A percentile compares a stretch with the other conserved stretches of the same genome.
Conservation (phyloP, 441 rosid species). For the Erodium texanum region DNA sequence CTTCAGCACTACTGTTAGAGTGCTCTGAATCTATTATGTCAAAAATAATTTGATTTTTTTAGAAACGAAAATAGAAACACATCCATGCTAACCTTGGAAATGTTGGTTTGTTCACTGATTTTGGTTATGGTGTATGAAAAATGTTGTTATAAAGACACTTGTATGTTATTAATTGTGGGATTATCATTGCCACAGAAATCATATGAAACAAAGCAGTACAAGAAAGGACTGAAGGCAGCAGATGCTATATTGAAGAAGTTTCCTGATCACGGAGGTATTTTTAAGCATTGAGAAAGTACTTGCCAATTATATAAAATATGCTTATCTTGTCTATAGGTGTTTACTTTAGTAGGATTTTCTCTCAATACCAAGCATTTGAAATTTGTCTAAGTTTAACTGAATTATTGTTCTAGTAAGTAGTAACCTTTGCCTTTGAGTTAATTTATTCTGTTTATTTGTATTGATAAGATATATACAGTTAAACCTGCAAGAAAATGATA, state of each 20-base stretch:
- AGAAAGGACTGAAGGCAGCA: constrained; percentile 97
- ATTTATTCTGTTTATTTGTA: background rate
- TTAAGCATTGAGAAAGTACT: constrained; percentile 1
- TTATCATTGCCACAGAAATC: constrained; percentile 62
- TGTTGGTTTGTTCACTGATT: background rate
- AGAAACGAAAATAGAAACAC: background rate
- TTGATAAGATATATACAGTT: background rate
- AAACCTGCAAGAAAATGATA: constrained; percentile 5
- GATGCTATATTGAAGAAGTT: constrained; percentile 92
- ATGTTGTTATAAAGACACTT: background rate
- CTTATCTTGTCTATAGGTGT: background rate
- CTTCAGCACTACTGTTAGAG: background rate
- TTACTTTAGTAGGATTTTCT: background rate
- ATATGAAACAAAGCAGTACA: constrained; percentile 95
- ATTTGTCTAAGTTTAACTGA: background rate
- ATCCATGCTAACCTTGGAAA: background rate
- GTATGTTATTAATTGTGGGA: background rate
- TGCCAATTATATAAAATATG: background rate
- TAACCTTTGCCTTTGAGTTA: background rate
- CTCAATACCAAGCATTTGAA: background rate
- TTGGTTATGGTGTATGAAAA: background rate
- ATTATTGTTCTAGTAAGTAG: background rate
- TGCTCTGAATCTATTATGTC: background rate
- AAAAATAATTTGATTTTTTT: background rate
- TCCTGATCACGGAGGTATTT: constrained; percentile 97